Evolutionary conservation across 106 monocot genomes (phyloP).

Genomic region (Apostasia shenzhenica): DNA sequence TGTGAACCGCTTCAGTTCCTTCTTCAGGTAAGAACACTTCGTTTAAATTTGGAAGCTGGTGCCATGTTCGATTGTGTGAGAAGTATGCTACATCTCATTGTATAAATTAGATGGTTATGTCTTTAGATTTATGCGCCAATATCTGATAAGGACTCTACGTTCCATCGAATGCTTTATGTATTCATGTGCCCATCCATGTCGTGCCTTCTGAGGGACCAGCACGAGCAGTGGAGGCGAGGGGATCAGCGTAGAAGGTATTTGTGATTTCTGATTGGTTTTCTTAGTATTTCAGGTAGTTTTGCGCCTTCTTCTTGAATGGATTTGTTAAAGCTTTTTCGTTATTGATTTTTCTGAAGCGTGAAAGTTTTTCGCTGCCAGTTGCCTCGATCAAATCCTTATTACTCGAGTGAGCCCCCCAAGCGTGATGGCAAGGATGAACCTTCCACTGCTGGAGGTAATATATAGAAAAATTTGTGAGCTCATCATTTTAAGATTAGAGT

Average conservation of each 20-base stretch:
- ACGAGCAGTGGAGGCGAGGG: constrained; percentile 78
- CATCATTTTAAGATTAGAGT: too few relatives aligned
- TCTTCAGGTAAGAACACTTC: constrained; percentile 53
- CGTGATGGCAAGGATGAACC: constrained; percentile 45
- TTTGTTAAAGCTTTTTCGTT: not conserved
- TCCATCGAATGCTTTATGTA: constrained; percentile 79
- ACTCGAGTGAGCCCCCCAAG: constrained; percentile 59
- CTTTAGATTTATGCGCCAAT: constrained; percentile 73
- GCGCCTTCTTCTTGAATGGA: not conserved
- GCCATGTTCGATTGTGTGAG: not conserved
- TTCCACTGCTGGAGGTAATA: constrained; percentile 50
- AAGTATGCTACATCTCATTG: not conserved
- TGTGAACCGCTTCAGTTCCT: constrained; percentile 79
- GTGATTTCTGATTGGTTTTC: not conserved
- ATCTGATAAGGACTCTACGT: constrained; percentile 49
- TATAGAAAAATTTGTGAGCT: not conserved
- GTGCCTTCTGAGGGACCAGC: constrained; percentile 78
- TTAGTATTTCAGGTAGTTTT: not conserved
- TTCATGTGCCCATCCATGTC: constrained; percentile 93
- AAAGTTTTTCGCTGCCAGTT: constrained; percentile 88
- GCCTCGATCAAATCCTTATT: constrained; percentile 66
- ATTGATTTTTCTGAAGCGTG: constrained; percentile 45
- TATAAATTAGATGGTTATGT: not conserved
- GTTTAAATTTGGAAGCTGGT: not conserved
- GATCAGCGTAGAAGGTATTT: constrained; percentile 59